A percentile compares a stretch with the other conserved stretches of the same genome.
Conservation (phyloP, 78 protist species). For the Diacronema lutheri region DNA sequence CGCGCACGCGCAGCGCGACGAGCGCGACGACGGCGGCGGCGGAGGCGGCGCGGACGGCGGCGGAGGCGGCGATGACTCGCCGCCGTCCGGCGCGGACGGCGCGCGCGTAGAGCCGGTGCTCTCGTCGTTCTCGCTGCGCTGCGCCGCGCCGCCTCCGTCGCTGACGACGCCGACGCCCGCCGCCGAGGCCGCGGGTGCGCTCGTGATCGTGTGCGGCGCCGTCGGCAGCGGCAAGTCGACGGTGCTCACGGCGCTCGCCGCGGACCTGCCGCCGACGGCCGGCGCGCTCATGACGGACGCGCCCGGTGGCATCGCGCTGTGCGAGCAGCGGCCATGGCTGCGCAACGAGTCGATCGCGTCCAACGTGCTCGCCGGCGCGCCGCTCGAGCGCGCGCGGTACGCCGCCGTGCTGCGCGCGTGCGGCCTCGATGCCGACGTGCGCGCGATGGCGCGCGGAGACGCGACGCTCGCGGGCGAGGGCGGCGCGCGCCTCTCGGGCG, state of each 20-base stretch:
- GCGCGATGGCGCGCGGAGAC: slow-evolving; percentile 44
- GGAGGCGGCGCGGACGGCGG: no score
- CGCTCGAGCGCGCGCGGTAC: slow-evolving; percentile 63
- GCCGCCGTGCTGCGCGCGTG: slow-evolving; percentile 67
- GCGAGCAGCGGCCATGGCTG: neutral
- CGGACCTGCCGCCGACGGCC: slow-evolving; percentile 11
- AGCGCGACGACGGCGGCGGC: no score
- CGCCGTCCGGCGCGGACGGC: no score
- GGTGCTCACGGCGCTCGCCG: slow-evolving; percentile 30
- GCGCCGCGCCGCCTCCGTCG: no score
- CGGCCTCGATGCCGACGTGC: slow-evolving; percentile 68
- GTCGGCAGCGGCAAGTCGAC: slow-evolving; percentile 63
- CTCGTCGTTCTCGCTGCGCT: no score
- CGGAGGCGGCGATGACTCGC: no score
- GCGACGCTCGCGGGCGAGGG: slow-evolving; percentile 61
- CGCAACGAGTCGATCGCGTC: slow-evolving; percentile 67
- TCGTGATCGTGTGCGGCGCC: neutral
- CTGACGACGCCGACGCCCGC: no score
- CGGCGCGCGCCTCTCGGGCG: slow-evolving; percentile 70
- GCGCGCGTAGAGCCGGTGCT: no score
- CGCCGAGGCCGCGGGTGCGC: neutral
- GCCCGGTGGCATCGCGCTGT: neutral
- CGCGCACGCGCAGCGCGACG: no score
- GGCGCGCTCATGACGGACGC: neutral
- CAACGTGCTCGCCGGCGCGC: slow-evolving; percentile 77